A percentile compares a stretch with the other conserved stretches of the same genome.
These are phyloP conservation scores for Heracleum sosnowskyi DNA, from an alignment of 129 eudicot genomes.

Conservation along the genomic window DNA sequence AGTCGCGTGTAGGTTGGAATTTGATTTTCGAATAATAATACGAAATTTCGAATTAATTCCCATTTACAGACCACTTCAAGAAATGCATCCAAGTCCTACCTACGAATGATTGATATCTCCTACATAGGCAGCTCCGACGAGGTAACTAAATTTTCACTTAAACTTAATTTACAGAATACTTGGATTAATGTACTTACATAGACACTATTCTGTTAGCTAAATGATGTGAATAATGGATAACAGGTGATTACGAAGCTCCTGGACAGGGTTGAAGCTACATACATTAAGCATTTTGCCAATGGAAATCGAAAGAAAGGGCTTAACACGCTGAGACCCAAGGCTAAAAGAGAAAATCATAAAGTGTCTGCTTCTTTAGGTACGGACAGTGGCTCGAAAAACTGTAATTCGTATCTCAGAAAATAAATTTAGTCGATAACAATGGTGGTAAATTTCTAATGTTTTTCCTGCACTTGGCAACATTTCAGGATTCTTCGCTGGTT, in stretches of 20 bases:
- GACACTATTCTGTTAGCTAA: not conserved
- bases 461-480: not conserved
- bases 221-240: not conserved
- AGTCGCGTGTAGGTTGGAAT: not conserved
- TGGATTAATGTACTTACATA: too few species aligned
- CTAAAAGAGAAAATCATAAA: conserved; percentile 42
- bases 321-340: conserved; percentile 26
- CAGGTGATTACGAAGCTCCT: conserved; percentile 38
- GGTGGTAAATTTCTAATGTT: not conserved
- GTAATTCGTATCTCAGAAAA: too few species aligned
- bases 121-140: conserved; percentile 57
- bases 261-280: conserved; percentile 43
- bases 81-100: conserved; percentile 39
- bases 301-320: conserved; percentile 47
- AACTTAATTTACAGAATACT: too few species aligned
- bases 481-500: conserved; percentile 37
- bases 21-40: not conserved
- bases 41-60: not conserved
- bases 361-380: conserved; percentile 38
- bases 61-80: conserved; percentile 42
- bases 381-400: too few species aligned
- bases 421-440: not conserved
- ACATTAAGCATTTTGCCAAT: conserved; percentile 46
- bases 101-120: conserved; percentile 49
- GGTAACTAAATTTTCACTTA: conserved; percentile 29